Evolutionary conservation across 441 rosid species (phyloP), one percentile per base, ranked within the genome.

Genomic region (Corymbia calophylla): DNA sequence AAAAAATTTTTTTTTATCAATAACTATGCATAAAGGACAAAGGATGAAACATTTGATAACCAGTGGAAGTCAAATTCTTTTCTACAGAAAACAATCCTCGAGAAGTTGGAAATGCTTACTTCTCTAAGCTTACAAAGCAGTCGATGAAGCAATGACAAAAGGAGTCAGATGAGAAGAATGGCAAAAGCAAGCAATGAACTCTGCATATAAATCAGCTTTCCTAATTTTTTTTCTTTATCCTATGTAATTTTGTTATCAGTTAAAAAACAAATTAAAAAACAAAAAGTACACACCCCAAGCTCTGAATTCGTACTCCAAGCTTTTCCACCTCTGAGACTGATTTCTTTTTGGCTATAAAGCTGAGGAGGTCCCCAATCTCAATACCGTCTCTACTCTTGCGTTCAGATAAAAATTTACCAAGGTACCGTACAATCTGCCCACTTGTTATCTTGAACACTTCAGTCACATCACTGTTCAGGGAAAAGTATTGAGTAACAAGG

Each of bases 401-500:
- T 55, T 68, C 87, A 53, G 49, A 62, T 32, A 58, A 6, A 31
- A 70, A 82, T 48, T 54, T 35, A 56, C 53, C 86, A 19, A 89
- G 90, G 84, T 68, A 53, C 54, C 84, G 53, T 13, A 89, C 77
- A 53, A 89, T 89, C 54, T 89, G 86, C 86, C 68, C 90, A 86
- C 85, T 86, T 35, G 88, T 89, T 89, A 89, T 64, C 88, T 89
- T 39, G 44, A 86, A 21, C 54, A 87, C 90, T 53, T 89, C 86
- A n/a, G 90, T 86, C 35, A 87, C 86, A 68, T 86, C 73, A 13
- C 29, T 32, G 49, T n/a, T 35, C 35, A 89, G 68, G 25, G 90
- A 66, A 89, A 89, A 89, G 49, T 86, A 89, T 31, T 89, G 90
- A 66, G n/a, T 39, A 53, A 89, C 88, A 51, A 89, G 88, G 4